Base-by-base conservation (phyloP, 208 protist species). In the Endotrypanum monterogeii region DNA sequence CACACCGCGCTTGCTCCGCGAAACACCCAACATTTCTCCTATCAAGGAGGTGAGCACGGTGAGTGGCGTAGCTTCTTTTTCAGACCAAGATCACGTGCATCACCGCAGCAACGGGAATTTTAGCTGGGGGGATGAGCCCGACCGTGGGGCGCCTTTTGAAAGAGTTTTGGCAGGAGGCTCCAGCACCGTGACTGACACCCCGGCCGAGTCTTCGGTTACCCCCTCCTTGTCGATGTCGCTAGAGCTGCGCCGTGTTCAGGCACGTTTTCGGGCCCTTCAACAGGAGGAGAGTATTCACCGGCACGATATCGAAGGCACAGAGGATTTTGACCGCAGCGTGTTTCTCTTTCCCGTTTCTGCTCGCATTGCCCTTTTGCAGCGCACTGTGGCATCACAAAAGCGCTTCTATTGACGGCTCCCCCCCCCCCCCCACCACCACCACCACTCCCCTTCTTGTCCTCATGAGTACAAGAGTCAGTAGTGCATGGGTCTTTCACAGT, bases 271-370 rank as follows among this genome's bases (percentile, higher is more conserved):
- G 5, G 81, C 80, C 2, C 55, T 86, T 16, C 75, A 84, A 50
- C 76, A 81, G 39, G 87, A 95, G 62, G 91, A 95, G 66, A 83
- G 88, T n/a, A 83, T 93, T 54, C 81, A 84, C 35, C 80, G 91
- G 1, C 80, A 73, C 30, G 86, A 95, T 63, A 81, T 92, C 61
- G 91, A 92, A 58, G 83, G 83, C 48, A 85, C 78, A 2, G 91
- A 95, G 58, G 81, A 91, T 54, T 91, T 88, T 71, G 80, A 88
- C 62, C 79, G 86, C 12, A 84, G 78, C 70, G 76, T 91, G 9
- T 87, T 88, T 76, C 66, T 89, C 9, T 83, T 88, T 39, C 82
- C 89, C 44, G 84, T 89, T 48, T 75, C 82, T 41, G 84, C 84
- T 9, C 84, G 87, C 16, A 89, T 85, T 65, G 74, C 73, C 25